A percentile compares a stretch with the other conserved stretches of the same genome.
phyloP scores from a whole-genome alignment of 352 stramenopile species.

The Halophytophthora batemanensis region DNA sequence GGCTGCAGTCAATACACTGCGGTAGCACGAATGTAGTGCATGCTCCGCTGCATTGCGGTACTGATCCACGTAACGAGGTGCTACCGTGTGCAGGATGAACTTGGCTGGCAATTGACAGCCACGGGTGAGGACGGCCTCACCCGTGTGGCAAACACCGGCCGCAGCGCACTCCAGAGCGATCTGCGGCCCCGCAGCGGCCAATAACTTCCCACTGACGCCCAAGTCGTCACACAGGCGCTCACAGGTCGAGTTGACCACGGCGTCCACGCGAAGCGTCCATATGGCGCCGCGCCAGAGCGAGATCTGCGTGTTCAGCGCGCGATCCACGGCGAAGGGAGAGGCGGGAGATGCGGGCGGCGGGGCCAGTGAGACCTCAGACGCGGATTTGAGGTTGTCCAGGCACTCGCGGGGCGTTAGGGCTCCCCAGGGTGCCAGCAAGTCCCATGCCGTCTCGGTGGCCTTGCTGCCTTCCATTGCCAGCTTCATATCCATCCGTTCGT shows the following conservation, averaged over 20 bases:
- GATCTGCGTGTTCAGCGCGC: slow-evolving; percentile 44
- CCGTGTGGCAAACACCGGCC: slow-evolving; percentile 64
- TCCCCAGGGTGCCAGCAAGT: slow-evolving; percentile 16
- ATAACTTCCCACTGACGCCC: slow-evolving; percentile 56
- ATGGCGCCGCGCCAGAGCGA: slow-evolving; percentile 56
- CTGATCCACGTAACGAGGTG: slow-evolving; percentile 74
- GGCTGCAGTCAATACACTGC: slow-evolving; percentile 55
- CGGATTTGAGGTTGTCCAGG: background rate
- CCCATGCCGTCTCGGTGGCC: slow-evolving; percentile 5
- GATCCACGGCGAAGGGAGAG: slow-evolving; percentile 26
- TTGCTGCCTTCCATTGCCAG: slow-evolving; percentile 9
- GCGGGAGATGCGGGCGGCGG: slow-evolving; percentile 1
- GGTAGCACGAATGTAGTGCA: slow-evolving; percentile 80
- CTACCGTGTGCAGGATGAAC: slow-evolving; percentile 84
- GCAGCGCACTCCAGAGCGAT: slow-evolving; percentile 73
- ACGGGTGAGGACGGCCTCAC: slow-evolving; percentile 78
- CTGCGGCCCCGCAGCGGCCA: slow-evolving; percentile 67
- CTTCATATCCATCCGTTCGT: background rate
- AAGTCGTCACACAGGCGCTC: slow-evolving; percentile 63
- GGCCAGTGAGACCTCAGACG: background rate
- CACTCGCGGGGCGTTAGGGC: background rate
- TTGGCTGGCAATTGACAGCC: slow-evolving; percentile 68
- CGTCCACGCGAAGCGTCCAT: slow-evolving; percentile 58
- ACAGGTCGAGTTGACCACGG: slow-evolving; percentile 80
- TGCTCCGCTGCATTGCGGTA: slow-evolving; percentile 81